phyloP scores from a whole-genome alignment of 495 filamentous ascomycete genomes.

The Saxispiralis lemnorum region DNA sequence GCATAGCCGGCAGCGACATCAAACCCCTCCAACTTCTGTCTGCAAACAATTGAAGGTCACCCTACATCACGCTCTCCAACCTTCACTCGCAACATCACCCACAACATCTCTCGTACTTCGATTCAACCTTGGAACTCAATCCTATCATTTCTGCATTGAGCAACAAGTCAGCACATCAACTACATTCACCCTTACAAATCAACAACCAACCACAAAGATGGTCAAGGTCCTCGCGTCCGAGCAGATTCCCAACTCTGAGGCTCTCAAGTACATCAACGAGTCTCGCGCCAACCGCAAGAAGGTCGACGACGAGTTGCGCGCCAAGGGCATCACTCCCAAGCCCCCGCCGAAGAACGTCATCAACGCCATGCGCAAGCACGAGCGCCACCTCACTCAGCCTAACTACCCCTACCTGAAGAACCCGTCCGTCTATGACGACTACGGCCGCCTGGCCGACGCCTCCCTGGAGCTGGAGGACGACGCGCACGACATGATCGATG shows the following conservation, averaged over 20 bases:
- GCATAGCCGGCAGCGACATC: no score
- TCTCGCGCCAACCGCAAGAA: slow-evolving; percentile 5
- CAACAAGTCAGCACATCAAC: no score
- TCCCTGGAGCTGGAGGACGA: not conserved
- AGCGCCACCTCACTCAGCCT: slow-evolving; percentile 4
- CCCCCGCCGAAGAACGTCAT: slow-evolving; percentile 9
- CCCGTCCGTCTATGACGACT: slow-evolving; percentile 5
- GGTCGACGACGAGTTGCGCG: slow-evolving; percentile 6
- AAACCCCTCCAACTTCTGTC: no score
- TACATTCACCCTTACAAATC: no score
- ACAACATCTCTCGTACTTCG: no score
- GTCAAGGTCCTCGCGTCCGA: slow-evolving; percentile 1
- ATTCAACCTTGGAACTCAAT: no score
- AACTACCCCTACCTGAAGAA: slow-evolving; percentile 10
- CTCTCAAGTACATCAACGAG: slow-evolving; percentile 5
- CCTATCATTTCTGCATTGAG: no score
- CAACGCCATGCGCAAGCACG: slow-evolving; percentile 7
- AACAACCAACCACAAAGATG: not conserved
- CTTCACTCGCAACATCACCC: no score
- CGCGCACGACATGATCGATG: not conserved
- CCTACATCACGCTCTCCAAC: no score
- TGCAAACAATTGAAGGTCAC: no score
- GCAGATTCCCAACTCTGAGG: slow-evolving; percentile 9
- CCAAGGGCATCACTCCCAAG: not conserved
- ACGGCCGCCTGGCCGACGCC: not conserved